Percentiles rank a stretch among this genome's conserved stretches.
These are phyloP conservation scores for Thermothielavioides terrestris DNA, from an alignment of 495 filamentous ascomycete species.

Conservation along the genomic window DNA sequence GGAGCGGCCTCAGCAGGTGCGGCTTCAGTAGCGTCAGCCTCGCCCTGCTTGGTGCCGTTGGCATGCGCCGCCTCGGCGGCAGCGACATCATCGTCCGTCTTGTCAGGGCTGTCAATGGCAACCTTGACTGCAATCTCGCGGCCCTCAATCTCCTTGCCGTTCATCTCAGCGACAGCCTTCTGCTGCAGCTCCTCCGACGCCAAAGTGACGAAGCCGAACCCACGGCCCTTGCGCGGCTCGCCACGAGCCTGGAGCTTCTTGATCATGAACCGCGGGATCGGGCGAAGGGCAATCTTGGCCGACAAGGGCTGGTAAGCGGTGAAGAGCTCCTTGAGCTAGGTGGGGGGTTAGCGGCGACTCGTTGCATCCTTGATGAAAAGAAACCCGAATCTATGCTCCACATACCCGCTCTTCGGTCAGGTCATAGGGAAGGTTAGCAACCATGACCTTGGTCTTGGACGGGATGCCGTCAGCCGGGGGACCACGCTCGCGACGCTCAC, in stretches of 20 bases:
- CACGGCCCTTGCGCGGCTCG: conserved; percentile 97
- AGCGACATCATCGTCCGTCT: conserved; percentile 77
- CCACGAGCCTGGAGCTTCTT: conserved; percentile 97
- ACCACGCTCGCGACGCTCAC: conserved; percentile 73
- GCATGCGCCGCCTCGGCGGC: conserved; percentile 37
- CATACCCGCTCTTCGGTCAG: conserved; percentile 88
- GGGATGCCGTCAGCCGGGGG: conserved; percentile 96
- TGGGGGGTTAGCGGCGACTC: conserved; percentile 32
- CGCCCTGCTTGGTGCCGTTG: conserved; percentile 37
- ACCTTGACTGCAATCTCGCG: conserved; percentile 99
- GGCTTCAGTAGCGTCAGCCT: no score
- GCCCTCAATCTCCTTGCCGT: conserved; percentile 95
- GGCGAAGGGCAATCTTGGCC: conserved; percentile 96
- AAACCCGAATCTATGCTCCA: neutral
- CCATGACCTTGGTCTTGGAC: conserved; percentile 99
- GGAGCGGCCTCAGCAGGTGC: conserved; percentile 21
- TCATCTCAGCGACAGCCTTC: conserved; percentile 96
- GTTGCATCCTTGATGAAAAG: neutral
- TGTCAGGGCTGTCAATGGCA: conserved; percentile 97
- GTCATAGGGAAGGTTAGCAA: conserved; percentile 97
- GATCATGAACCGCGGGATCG: conserved; percentile 99
- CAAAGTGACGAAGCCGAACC: conserved; percentile 96
- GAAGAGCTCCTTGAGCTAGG: conserved; percentile 94
- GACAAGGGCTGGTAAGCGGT: conserved; percentile 76
- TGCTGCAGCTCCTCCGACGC: conserved; percentile 91